phyloP scores from a whole-genome alignment of 2,329 filamentous ascomycete genomes.

The Zymoseptoria brevis region DNA sequence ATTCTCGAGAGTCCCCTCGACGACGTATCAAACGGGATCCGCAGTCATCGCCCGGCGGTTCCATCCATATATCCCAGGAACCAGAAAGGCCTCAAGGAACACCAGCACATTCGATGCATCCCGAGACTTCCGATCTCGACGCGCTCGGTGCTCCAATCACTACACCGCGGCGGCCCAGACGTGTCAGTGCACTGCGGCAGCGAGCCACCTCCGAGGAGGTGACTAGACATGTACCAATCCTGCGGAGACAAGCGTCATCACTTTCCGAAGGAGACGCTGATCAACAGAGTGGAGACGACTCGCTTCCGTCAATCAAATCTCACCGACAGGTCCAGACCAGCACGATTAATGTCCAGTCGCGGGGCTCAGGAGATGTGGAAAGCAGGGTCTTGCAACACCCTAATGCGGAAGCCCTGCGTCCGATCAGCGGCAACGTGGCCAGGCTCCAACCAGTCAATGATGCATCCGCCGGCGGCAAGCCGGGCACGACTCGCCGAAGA shows the following conservation, averaged over 20 bases:
- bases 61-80: conserved; percentile 34
- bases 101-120: conserved; percentile 21
- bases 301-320: conserved; percentile 12
- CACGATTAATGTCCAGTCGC: background rate
- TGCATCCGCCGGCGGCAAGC: background rate
- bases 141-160: conserved; percentile 25
- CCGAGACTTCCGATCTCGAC: conserved; percentile 40
- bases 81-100: conserved; percentile 27
- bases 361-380: background rate
- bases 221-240: conserved; percentile 3
- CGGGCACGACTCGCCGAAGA: conserved; percentile 1
- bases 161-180: conserved; percentile 27
- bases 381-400: background rate
- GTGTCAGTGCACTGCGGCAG: conserved; percentile 7
- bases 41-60: conserved; percentile 13
- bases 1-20: conserved; percentile 12
- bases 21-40: conserved; percentile 24
- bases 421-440: conserved; percentile 19
- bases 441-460: background rate
- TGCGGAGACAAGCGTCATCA: conserved; percentile 14
- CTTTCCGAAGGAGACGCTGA: conserved; percentile 15
- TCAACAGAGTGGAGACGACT: background rate
- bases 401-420: conserved; percentile 7
- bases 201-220: conserved; percentile 19
- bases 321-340: background rate